Base-by-base conservation (phyloP, 2,329 filamentous ascomycete genomes). In the Hypoxylon sp. region DNA sequence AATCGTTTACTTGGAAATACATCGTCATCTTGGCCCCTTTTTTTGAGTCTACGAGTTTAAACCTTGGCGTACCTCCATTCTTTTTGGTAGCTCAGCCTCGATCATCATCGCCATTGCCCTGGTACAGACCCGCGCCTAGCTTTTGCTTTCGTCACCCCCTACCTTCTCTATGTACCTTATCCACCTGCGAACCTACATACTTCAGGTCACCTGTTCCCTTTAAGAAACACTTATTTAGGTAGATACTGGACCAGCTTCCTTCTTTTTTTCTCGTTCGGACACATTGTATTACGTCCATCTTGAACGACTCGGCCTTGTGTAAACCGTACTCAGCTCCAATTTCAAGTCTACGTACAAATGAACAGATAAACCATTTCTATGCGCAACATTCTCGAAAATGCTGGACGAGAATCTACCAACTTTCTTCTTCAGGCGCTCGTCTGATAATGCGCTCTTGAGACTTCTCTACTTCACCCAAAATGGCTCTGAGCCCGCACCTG, bases 371-470 rank as follows among this genome's bases (percentile, higher is more conserved):
- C 51, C 25, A 34, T 14, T 9, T 43, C 43, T 41, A 36, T 9
- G 38, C 38, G 38, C 14, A 52, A 57, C 25, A 64, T 45, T 23
- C 34, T 30, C 57, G 9, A 79, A 70, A 63, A 97, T 97, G 94
- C 87, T 97, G 75, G 94, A 97, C 89, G 93, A 97, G 79, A 97
- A 94, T 80, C 88, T 98, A n/a, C 94, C 94, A 61, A 93, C 86
- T 48, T 90, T 89, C 76, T 85, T 82, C 73, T 85, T 86, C 77
- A 84, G 82, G 69, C 80, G 82, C 19, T 83, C 83, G 34, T 80
- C 85, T 63, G 84, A 87, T 61, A 85, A 85, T 74, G 82, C 86
- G 5, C 81, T 84, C 65, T 82, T 85, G 76, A 91, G 81, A 72
- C 84, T 86, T 76, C 85, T 88, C 63, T 87, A 84, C 79, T 87